These are phyloP conservation scores for Arabidopsis hybrid DNA, from an alignment of 441 rosid species.

Conservation along the genomic window DNA sequence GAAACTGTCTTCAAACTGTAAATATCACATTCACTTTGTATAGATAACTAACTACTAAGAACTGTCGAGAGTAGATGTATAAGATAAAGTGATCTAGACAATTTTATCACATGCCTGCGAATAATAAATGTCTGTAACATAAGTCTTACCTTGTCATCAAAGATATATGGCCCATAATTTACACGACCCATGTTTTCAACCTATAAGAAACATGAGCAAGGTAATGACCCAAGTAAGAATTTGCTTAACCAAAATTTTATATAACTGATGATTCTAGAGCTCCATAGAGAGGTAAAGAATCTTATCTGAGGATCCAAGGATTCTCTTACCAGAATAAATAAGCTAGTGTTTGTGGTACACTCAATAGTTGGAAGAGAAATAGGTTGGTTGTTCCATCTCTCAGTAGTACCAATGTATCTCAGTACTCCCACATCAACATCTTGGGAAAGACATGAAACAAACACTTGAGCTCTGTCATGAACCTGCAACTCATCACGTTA, in stretches of 20 bases:
- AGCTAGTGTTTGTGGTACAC: constrained; percentile 66
- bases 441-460: constrained; percentile 61
- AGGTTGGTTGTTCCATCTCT: constrained; percentile 77
- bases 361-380: constrained; percentile 61
- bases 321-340: constrained; percentile 71
- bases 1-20: too few relatives aligned
- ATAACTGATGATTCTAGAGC: constrained; percentile 2
- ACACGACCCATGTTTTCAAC: constrained; percentile 98
- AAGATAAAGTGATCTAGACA: not conserved
- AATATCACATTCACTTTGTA: constrained; percentile 1
- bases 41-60: not conserved
- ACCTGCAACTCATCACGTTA: constrained; percentile 56
- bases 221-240: constrained; percentile 10
- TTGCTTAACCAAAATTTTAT: not conserved
- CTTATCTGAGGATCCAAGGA: too few relatives aligned
- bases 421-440: constrained; percentile 47
- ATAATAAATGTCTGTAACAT: not conserved
- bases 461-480: constrained; percentile 94
- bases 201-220: constrained; percentile 47
- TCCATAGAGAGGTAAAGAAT: not conserved
- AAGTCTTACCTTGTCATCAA: constrained; percentile 79
- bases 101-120: not conserved
- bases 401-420: constrained; percentile 63
- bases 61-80: not conserved
- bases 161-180: constrained; percentile 79